Conservation (phyloP, 2,329 filamentous ascomycete species). For the Allantophomopsis lycopodina region DNA sequence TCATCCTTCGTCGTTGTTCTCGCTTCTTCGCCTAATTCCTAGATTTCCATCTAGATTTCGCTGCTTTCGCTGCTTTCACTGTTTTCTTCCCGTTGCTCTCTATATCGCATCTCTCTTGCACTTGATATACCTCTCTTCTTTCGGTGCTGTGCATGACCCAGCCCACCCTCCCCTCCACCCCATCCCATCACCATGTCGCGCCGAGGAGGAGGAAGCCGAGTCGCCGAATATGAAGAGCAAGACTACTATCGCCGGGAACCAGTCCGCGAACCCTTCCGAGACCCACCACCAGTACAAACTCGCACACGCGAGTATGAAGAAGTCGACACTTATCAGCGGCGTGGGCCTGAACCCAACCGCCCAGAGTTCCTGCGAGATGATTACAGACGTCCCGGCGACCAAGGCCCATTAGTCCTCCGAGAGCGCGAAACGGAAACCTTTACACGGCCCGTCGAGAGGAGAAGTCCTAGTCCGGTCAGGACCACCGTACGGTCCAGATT, state of each 20-base stretch:
- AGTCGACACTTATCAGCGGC: constrained; percentile 11
- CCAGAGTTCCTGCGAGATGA: constrained; percentile 17
- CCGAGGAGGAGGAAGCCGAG: constrained; percentile 5
- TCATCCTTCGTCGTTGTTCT: too few relatives aligned
- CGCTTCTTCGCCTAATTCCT: too few relatives aligned
- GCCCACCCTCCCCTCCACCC: not conserved
- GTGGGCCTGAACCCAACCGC: constrained; percentile 10
- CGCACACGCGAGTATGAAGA: constrained; percentile 14
- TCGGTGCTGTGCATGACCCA: not conserved
- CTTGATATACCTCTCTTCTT: too few relatives aligned
- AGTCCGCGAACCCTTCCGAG: constrained; percentile 2
- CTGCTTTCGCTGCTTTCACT: too few relatives aligned
- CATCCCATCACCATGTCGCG: constrained; percentile 7
- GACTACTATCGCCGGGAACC: constrained; percentile 13
- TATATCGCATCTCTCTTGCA: too few relatives aligned
- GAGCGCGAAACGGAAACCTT: constrained; percentile 15
- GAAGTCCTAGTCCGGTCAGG: constrained; percentile 15
- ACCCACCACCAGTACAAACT: constrained; percentile 5
- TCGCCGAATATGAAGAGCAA: constrained; percentile 11
- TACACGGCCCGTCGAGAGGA: constrained; percentile 12
- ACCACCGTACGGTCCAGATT: constrained; percentile 7
- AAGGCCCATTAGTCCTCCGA: constrained; percentile 15
- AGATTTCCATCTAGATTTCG: too few relatives aligned
- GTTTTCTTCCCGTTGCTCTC: too few relatives aligned
- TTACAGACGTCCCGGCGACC: constrained; percentile 7